phyloP scores from a whole-genome alignment of 176 grass and related monocot genomes.

The Pontederia paniculata region DNA sequence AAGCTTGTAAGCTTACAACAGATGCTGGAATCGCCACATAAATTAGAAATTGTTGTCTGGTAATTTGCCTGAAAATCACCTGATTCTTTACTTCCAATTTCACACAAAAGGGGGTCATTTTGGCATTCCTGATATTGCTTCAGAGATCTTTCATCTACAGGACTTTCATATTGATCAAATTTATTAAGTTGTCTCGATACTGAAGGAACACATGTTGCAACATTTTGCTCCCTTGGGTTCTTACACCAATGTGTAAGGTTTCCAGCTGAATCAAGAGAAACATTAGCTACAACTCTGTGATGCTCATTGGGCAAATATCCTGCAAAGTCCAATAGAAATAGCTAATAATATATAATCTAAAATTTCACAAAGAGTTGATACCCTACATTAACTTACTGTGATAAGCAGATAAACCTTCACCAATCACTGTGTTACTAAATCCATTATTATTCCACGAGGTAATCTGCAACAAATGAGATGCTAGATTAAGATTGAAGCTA shows the following conservation, averaged over 20 bases:
- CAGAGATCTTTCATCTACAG: neutral
- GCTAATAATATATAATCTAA: conserved; percentile 6
- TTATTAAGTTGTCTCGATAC: conserved; percentile 19
- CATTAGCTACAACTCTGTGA: conserved; percentile 21
- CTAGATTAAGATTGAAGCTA: neutral
- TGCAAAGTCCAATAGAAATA: conserved; percentile 16
- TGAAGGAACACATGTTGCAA: conserved; percentile 15
- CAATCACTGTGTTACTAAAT: conserved; percentile 6
- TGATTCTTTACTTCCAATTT: neutral
- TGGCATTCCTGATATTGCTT: conserved; percentile 6
- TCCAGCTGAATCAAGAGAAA: conserved; percentile 16
- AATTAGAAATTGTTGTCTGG: neutral
- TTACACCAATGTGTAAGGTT: conserved; percentile 14
- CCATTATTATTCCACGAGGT: neutral
- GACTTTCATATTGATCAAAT: conserved; percentile 7
- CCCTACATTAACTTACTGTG: conserved; percentile 34
- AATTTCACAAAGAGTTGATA: conserved; percentile 9
- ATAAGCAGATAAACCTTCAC: conserved; percentile 17
- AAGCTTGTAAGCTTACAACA: neutral
- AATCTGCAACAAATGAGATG: neutral
- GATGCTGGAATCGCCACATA: neutral
- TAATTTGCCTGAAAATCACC: neutral
- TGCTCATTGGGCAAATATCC: conserved; percentile 31
- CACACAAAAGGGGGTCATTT: conserved; percentile 1
- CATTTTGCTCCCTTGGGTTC: conserved; percentile 14